Evolutionary conservation across 169 alveolate species (phyloP).

Genomic region (Fabrea salina): DNA sequence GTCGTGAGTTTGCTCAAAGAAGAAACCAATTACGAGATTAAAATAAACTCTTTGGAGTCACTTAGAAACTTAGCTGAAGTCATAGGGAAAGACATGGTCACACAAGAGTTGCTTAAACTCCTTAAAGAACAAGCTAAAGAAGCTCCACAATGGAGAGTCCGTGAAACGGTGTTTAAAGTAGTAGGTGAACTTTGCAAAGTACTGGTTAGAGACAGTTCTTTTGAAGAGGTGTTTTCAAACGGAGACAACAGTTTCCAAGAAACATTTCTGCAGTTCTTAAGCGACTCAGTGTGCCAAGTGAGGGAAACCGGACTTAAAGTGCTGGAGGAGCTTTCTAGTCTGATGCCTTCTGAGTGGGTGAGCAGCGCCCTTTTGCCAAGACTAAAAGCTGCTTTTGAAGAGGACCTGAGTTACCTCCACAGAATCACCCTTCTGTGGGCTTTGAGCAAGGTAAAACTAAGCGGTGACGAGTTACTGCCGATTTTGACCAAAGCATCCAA

Average conservation of each 20-base stretch:
- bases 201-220: no score
- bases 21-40: constrained; percentile 72
- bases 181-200: constrained; percentile 47
- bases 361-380: constrained; percentile 49
- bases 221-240: constrained; percentile 35
- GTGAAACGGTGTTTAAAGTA: constrained; percentile 57
- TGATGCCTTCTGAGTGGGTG: constrained; percentile 60
- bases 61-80: constrained; percentile 59
- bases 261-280: constrained; percentile 53
- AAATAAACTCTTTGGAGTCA: constrained; percentile 54
- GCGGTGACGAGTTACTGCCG: constrained; percentile 51
- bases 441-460: not conserved
- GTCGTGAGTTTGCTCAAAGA: constrained; percentile 61
- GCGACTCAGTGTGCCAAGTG: constrained; percentile 71
- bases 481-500: constrained; percentile 57
- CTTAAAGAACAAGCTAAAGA: constrained; percentile 44
- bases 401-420: constrained; percentile 44
- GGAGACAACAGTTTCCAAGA: not conserved
- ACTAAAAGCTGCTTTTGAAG: constrained; percentile 49
- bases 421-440: constrained; percentile 62
- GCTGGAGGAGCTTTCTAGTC: constrained; percentile 46
- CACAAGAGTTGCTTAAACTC: constrained; percentile 34
- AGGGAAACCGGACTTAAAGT: constrained; percentile 60
- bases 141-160: constrained; percentile 78
- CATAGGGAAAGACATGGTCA: constrained; percentile 61